These are phyloP conservation scores for Plasmodium knowlesi DNA, from an alignment of 169 alveolate genomes.

Conservation along the genomic window DNA sequence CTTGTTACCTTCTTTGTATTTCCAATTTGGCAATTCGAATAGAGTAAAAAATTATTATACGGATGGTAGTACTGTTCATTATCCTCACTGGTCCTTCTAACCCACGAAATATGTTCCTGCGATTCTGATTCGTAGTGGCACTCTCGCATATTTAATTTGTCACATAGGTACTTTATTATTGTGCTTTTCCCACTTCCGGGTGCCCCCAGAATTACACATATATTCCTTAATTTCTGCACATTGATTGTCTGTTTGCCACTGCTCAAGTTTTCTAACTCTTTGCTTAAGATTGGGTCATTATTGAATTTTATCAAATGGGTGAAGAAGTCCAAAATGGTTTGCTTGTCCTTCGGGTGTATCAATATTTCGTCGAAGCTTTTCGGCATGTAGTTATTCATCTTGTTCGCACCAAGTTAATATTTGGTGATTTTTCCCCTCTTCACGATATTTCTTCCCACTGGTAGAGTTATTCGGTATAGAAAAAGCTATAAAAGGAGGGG, in stretches of 20 bases:
- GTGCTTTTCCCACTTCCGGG: slow-evolving; percentile 75
- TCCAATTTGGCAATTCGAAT: slow-evolving; percentile 56
- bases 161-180: slow-evolving; percentile 56
- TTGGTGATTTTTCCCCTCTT: not conserved
- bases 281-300: slow-evolving; percentile 71
- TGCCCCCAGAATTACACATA: slow-evolving; percentile 66
- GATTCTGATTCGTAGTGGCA: slow-evolving; percentile 56
- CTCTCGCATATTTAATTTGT: slow-evolving; percentile 67
- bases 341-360: slow-evolving; percentile 33
- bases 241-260: slow-evolving; percentile 7
- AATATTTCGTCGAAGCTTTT: slow-evolving; percentile 68
- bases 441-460: not conserved
- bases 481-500: not conserved
- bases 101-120: slow-evolving; percentile 14
- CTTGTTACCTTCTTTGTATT: slow-evolving; percentile 25
- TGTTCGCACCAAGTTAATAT: not conserved
- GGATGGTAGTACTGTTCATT: slow-evolving; percentile 72
- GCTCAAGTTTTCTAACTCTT: slow-evolving; percentile 20
- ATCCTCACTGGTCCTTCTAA: slow-evolving; percentile 21
- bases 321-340: slow-evolving; percentile 51
- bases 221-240: slow-evolving; percentile 16
- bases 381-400: slow-evolving; percentile 71
- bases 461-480: not conserved
- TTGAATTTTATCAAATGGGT: slow-evolving; percentile 58
- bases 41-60: slow-evolving; percentile 37